phyloP scores from a whole-genome alignment of 2,329 filamentous ascomycete genomes.

The Camillea tinctor region DNA sequence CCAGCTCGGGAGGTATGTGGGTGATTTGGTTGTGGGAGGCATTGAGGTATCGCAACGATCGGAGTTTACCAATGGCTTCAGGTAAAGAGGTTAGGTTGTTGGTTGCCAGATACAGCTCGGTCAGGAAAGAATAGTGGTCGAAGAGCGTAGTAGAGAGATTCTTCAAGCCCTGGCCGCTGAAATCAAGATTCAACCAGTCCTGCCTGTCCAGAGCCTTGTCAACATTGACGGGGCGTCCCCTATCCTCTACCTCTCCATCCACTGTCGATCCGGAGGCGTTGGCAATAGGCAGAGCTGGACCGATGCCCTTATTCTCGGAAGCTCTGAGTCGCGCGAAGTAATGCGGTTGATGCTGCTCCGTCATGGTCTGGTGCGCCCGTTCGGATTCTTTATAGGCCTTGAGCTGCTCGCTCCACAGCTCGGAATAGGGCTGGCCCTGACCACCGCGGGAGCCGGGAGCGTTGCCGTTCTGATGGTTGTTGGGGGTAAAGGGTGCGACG shows the following conservation, averaged over 20 bases:
- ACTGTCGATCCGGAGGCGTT: slow-evolving; percentile 47
- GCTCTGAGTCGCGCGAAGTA: slow-evolving; percentile 73
- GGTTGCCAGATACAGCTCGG: slow-evolving; percentile 88
- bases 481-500: slow-evolving; percentile 58
- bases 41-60: slow-evolving; percentile 80
- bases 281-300: slow-evolving; percentile 50
- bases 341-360: slow-evolving; percentile 62
- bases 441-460: slow-evolving; percentile 45
- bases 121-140: slow-evolving; percentile 76
- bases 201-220: slow-evolving; percentile 68
- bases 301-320: slow-evolving; percentile 66
- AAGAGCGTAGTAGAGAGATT: slow-evolving; percentile 80
- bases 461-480: slow-evolving; percentile 58
- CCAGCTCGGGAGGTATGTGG: slow-evolving; percentile 83
- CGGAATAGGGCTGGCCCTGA: slow-evolving; percentile 53
- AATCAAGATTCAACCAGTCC: slow-evolving; percentile 90
- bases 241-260: slow-evolving; percentile 56
- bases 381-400: slow-evolving; percentile 75
- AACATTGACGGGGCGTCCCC: slow-evolving; percentile 62
- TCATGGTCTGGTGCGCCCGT: slow-evolving; percentile 70
- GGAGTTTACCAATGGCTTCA: slow-evolving; percentile 75
- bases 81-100: slow-evolving; percentile 87
- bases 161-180: slow-evolving; percentile 92
- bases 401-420: slow-evolving; percentile 88
- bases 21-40: slow-evolving; percentile 83